Conservation (phyloP, 2,329 filamentous ascomycete species). For the Colletotrichum viniferum region DNA sequence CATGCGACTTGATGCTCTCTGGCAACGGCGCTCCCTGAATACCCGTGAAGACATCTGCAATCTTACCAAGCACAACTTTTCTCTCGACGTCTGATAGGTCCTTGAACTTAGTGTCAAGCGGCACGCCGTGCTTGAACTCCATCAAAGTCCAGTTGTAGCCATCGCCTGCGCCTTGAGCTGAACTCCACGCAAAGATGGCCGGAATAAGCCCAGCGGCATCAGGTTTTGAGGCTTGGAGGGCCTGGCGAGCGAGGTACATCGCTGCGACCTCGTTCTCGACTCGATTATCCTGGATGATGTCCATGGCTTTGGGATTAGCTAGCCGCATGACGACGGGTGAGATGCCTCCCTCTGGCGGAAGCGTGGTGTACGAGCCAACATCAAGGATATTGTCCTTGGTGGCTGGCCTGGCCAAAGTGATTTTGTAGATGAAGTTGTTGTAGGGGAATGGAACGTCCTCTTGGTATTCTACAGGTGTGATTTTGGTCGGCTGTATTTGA, state of each 20-base stretch:
- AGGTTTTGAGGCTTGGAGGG: background rate
- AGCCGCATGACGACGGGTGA: conserved; percentile 18
- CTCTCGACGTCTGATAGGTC: conserved; percentile 8
- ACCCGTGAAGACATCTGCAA: conserved; percentile 24
- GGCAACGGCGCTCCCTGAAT: conserved; percentile 25
- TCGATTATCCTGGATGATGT: conserved; percentile 11
- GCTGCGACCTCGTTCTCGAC: conserved; percentile 31
- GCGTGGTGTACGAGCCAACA: background rate
- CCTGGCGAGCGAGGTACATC: conserved; percentile 23
- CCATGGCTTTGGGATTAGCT: conserved; percentile 12
- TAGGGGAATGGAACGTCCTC: background rate
- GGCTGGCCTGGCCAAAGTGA: conserved; percentile 1
- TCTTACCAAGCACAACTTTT: conserved; percentile 21
- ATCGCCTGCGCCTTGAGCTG: background rate
- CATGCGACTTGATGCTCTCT: conserved; percentile 10
- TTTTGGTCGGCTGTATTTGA: background rate
- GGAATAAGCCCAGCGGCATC: conserved; percentile 22
- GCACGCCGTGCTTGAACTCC: conserved; percentile 28
- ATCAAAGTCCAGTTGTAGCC: conserved; percentile 27
- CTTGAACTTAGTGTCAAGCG: conserved; percentile 23
- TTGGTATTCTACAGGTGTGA: background rate
- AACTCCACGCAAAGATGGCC: conserved; percentile 26
- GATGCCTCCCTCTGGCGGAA: background rate
- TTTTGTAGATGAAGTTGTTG: conserved; percentile 26
- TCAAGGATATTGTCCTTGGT: background rate